Evolutionary conservation across 305 asterid species (phyloP).

Genomic region (Fraxinus sp.): DNA sequence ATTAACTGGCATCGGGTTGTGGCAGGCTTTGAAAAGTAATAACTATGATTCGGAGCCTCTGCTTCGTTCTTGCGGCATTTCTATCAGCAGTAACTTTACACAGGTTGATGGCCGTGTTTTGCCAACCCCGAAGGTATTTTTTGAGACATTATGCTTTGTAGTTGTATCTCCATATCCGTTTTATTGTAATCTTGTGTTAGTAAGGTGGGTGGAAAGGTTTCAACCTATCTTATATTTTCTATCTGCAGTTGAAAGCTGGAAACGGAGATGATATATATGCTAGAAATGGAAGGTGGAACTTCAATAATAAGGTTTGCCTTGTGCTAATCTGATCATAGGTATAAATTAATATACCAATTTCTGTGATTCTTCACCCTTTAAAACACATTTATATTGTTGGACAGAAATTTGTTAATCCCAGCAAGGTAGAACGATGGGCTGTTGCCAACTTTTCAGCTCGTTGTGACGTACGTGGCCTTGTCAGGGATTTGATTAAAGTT

Average conservation of each 20-base stretch:
- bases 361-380: background rate
- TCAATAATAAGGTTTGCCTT: conserved; percentile 50
- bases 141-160: background rate
- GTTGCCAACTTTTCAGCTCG: conserved; percentile 65
- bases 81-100: conserved; percentile 54
- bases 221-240: background rate
- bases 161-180: background rate
- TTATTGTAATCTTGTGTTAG: background rate
- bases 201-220: background rate
- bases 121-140: conserved; percentile 61
- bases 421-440: conserved; percentile 57
- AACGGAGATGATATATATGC: conserved; percentile 58
- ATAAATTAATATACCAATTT: background rate
- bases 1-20: conserved; percentile 14
- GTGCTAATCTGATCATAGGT: background rate
- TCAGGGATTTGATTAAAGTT: conserved; percentile 45
- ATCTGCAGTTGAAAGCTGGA: conserved; percentile 59
- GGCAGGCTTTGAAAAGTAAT: conserved; percentile 64
- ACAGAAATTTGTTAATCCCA: conserved; percentile 62
- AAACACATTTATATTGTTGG: background rate
- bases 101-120: conserved; percentile 78
- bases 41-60: conserved; percentile 67
- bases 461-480: conserved; percentile 41
- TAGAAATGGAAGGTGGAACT: conserved; percentile 69
- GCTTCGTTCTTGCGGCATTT: conserved; percentile 65